Base-by-base conservation (phyloP, 345 rosid species). In the Salix purpurea region DNA sequence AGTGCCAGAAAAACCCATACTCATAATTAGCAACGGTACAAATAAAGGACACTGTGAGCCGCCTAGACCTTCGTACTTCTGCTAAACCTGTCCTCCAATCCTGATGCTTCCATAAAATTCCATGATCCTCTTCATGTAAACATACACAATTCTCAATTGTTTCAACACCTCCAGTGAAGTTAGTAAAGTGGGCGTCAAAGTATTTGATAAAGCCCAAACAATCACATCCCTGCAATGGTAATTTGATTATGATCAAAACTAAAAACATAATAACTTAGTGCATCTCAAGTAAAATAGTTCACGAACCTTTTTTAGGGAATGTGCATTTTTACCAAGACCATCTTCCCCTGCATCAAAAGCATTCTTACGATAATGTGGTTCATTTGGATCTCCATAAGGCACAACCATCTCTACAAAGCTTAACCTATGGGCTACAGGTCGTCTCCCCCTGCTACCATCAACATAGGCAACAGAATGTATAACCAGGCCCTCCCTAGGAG, bases 301-400 rank as follows among this genome's bases (percentile, higher is more conserved):
- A 7, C 82, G 66, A 65, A 94, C 98, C 91, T 88, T 92, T 84
- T 91, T 94, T 78, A 94, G 96, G n/a, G 98, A 90, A 83, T 94
- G 98, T 14, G 98, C 97, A 64, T 92, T 94, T 86, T 94, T 94
- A 42, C 97, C 97, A 52, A 94, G 95, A 69, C 98, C 98, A 79
- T 94, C 98, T 85, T 94, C 97, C 77, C 97, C 98, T 1, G 98
- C 98, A 88, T 94, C 97, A 70, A 94, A 94, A n/a, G 98, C 98
- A 84, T 92, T 94, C 73, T 94, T 94, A 74, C 94, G 81, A 84
- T 92, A 94, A 80, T 94, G 98, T 54, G 98, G 98, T 62, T 90
- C 98, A 80, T 92, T 91, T 32, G 98, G 98, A 86, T 94, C 98
- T 11, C 98, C 98, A 84, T 94, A 94, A 56, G 98, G 97, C 77